Conservation (phyloP, 331 rosid species). For the Cydonia oblonga region DNA sequence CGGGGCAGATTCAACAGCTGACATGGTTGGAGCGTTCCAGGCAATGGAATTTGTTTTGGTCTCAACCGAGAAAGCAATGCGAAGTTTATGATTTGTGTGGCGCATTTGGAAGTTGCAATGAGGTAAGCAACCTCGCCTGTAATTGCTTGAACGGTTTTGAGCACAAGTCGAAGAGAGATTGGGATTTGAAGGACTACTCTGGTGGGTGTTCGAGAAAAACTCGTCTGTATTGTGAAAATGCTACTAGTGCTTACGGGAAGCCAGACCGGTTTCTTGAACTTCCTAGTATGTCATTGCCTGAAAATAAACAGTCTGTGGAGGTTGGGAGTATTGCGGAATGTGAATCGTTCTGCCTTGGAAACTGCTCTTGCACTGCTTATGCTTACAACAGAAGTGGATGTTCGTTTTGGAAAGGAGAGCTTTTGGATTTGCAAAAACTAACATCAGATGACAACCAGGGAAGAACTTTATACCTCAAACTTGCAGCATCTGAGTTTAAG, state of each 20-base stretch:
- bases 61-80: constrained; percentile 27
- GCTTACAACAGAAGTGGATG: constrained; percentile 14
- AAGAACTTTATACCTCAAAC: constrained; percentile 17
- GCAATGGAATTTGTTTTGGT: constrained; percentile 22
- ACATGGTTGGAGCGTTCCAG: not conserved
- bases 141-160: constrained; percentile 21
- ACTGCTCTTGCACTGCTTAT: constrained; percentile 33
- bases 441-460: not conserved
- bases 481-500: constrained; percentile 39
- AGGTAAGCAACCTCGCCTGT: constrained; percentile 12
- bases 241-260: not conserved
- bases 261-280: constrained; percentile 11
- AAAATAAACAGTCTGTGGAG: not conserved
- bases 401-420: constrained; percentile 21
- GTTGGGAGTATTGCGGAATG: constrained; percentile 19
- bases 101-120: constrained; percentile 25
- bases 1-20: constrained; percentile 4
- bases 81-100: constrained; percentile 33
- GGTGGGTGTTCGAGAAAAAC: constrained; percentile 28
- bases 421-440: constrained; percentile 16
- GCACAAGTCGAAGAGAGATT: constrained; percentile 4
- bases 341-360: constrained; percentile 12
- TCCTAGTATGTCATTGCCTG: constrained; percentile 12
- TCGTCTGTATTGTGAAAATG: constrained; percentile 9
- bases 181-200: constrained; percentile 19